These are phyloP conservation scores for Sporothrix curviconia DNA, from an alignment of 2,329 filamentous ascomycete species.

Conservation along the genomic window DNA sequence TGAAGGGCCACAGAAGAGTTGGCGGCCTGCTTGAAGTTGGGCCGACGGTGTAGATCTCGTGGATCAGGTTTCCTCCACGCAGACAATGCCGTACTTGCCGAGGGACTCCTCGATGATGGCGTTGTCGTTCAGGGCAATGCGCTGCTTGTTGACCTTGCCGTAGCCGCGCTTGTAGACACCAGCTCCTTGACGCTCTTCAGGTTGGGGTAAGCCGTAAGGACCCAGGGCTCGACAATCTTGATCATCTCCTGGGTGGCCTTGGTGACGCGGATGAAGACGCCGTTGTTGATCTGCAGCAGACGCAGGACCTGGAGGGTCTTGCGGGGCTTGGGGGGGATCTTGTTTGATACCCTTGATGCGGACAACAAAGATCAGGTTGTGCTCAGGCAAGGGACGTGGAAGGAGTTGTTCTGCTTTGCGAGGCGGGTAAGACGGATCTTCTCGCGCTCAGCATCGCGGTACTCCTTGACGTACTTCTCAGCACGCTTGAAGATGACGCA, in stretches of 20 bases:
- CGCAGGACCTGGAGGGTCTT: conserved; percentile 99
- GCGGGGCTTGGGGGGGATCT: conserved; percentile 99
- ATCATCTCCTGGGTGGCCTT: conserved; percentile 98
- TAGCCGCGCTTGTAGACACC: conserved; percentile 99
- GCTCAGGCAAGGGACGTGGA: conserved; percentile 91
- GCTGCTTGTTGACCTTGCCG: conserved; percentile 98
- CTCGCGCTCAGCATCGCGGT: conserved; percentile 96
- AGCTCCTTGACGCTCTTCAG: conserved; percentile 98
- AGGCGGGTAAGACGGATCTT: conserved; percentile 88
- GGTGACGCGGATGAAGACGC: conserved; percentile 94
- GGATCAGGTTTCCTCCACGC: conserved; percentile 98
- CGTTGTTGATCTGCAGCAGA: conserved; percentile 99
- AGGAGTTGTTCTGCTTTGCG: conserved; percentile 85
- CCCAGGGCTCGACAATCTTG: conserved; percentile 97
- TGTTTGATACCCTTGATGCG: conserved; percentile 99
- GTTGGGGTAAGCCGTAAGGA: conserved; percentile 99
- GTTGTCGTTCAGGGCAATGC: conserved; percentile 94
- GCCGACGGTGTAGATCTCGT: conserved; percentile 98
- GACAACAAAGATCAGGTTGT: conserved; percentile 94
- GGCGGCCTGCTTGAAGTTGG: conserved; percentile 98
- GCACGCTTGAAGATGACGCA: conserved; percentile 98
- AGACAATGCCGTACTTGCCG: conserved; percentile 98
- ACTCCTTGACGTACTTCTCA: conserved; percentile 99
- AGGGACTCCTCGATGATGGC: conserved; percentile 93
- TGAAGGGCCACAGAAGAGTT: conserved; percentile 99